Evolutionary conservation across 768 basidiomycete species (phyloP).

Genomic region (Hemileccinum rubropunctum): DNA sequence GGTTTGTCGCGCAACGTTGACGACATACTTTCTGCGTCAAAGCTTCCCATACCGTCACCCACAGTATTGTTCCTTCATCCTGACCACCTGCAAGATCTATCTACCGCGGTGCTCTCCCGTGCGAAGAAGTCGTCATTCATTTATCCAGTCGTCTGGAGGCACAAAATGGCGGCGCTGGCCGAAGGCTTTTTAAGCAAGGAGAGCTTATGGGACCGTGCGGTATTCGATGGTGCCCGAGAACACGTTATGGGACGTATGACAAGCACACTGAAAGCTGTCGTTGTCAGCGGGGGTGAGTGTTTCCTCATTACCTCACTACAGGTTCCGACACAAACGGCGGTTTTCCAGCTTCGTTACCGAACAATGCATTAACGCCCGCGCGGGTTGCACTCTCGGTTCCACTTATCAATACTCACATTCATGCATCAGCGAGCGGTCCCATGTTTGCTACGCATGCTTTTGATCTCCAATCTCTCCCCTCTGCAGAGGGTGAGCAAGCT

Average conservation of each 20-base stretch:
- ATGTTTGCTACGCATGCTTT: slow-evolving; percentile 80
- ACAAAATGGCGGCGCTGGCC: slow-evolving; percentile 64
- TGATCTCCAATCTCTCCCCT: slow-evolving; percentile 75
- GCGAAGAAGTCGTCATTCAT: slow-evolving; percentile 54
- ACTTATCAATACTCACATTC: slow-evolving; percentile 59
- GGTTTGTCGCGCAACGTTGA: slow-evolving; percentile 32
- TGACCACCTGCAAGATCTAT: slow-evolving; percentile 55
- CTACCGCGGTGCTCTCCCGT: slow-evolving; percentile 49
- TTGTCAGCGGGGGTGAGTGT: slow-evolving; percentile 68
- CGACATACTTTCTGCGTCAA: slow-evolving; percentile 47
- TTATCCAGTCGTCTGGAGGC: slow-evolving; percentile 68
- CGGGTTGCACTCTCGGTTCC: slow-evolving; percentile 78
- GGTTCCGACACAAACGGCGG: not conserved
- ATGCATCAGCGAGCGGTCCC: slow-evolving; percentile 69
- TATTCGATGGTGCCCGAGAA: slow-evolving; percentile 67
- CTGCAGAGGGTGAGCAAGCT: slow-evolving; percentile 32
- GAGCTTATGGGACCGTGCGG: slow-evolving; percentile 80
- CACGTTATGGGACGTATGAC: slow-evolving; percentile 59
- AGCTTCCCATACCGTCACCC: slow-evolving; percentile 65
- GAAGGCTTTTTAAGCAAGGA: slow-evolving; percentile 79
- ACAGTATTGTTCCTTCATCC: slow-evolving; percentile 77
- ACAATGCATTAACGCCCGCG: slow-evolving; percentile 53
- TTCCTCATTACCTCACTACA: not conserved
- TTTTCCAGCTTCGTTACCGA: slow-evolving; percentile 47
- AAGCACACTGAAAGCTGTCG: slow-evolving; percentile 59